Evolutionary conservation across 345 rosid genomes (phyloP).

Genomic region (Eutrema yunnanense): DNA sequence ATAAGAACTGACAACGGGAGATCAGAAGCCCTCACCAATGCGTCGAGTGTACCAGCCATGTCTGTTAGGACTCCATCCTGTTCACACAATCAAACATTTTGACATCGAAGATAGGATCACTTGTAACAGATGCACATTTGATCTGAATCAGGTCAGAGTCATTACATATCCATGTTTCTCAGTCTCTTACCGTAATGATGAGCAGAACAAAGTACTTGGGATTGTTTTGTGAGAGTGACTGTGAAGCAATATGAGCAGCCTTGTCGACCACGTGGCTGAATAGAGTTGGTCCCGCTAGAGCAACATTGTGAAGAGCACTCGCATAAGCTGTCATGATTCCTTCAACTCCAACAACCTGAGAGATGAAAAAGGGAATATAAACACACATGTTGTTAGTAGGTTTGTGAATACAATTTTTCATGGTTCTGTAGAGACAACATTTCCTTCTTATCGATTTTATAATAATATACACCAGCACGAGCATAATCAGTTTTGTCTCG

Average conservation of each 20-base stretch:
- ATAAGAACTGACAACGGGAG: slow-evolving; percentile 86
- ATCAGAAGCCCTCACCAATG: slow-evolving; percentile 85
- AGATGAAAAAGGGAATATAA: not conserved
- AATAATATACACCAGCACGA: not conserved
- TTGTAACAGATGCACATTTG: not conserved
- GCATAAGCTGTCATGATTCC: slow-evolving; percentile 81
- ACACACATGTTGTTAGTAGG: not conserved
- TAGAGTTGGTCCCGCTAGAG: slow-evolving; percentile 68
- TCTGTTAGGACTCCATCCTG: slow-evolving; percentile 92
- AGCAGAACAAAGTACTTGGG: slow-evolving; percentile 34
- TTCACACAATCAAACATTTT: slow-evolving; percentile 11
- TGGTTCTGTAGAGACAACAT: not conserved
- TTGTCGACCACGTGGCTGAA: slow-evolving; percentile 55
- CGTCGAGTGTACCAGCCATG: slow-evolving; percentile 65
- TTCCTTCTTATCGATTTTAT: not conserved
- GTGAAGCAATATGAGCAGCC: slow-evolving; percentile 33
- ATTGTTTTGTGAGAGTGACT: slow-evolving; percentile 28
- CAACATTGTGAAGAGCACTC: slow-evolving; percentile 44
- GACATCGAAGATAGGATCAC: not conserved
- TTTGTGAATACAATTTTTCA: not conserved
- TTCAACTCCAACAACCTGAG: slow-evolving; percentile 74
- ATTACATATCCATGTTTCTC: not conserved
- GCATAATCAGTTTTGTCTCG: not conserved
- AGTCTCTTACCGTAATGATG: slow-evolving; percentile 38
- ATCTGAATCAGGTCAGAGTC: not conserved